A percentile compares a stretch with the other conserved stretches of the same genome.
phyloP scores from a whole-genome alignment of 1,284 basidiomycete genomes.

The Sporisorium reilianum region DNA sequence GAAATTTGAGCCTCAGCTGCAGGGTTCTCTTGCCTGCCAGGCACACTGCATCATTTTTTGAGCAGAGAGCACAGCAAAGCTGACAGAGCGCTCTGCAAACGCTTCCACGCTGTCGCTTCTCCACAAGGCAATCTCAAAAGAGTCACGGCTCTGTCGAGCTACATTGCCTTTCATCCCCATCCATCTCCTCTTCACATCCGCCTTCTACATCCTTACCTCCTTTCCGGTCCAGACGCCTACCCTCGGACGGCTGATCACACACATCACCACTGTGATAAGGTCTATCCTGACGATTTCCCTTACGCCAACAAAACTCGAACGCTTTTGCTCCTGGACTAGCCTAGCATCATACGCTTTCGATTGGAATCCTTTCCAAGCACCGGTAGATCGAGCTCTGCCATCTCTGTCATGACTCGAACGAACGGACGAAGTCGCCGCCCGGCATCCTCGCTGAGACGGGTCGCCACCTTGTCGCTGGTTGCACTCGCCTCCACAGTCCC shows the following conservation, averaged over 20 bases:
- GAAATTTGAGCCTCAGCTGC: conserved; percentile 11
- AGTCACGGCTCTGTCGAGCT: neutral
- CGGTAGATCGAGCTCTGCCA: neutral
- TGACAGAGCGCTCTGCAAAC: neutral
- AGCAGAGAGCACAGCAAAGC: conserved; percentile 4
- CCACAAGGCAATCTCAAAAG: conserved; percentile 16
- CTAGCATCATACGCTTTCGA: neutral
- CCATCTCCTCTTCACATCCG: neutral
- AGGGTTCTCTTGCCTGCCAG: conserved; percentile 10
- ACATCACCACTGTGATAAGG: neutral
- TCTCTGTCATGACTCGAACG: conserved; percentile 17
- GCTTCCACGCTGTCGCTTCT: conserved; percentile 38
- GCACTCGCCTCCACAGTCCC: conserved; percentile 22
- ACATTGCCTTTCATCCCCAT: neutral
- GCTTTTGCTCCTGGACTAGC: neutral
- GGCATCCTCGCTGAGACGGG: conserved; percentile 14
- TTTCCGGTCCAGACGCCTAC: neutral
- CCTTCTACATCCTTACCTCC: neutral
- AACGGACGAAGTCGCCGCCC: neutral
- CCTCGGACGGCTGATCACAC: neutral
- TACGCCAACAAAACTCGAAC: neutral
- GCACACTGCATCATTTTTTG: no score
- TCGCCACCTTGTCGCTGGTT: conserved; percentile 30
- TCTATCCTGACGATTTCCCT: neutral
- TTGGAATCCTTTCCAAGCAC: neutral